Conservation (phyloP, 805 yeast genomes). For the Cyberlindnera euphorbiiphila region DNA sequence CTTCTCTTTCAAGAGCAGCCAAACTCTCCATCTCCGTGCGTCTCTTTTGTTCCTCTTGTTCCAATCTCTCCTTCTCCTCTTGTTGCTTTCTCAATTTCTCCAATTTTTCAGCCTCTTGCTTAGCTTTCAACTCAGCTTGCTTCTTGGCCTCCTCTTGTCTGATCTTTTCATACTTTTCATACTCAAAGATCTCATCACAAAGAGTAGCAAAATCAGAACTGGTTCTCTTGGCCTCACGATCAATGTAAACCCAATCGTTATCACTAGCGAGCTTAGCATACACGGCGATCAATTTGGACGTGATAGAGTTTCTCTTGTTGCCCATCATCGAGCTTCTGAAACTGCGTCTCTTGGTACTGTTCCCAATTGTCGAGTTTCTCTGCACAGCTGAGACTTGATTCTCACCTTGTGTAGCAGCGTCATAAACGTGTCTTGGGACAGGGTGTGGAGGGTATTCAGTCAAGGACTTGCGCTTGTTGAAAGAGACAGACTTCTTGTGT, state of each 20-base stretch:
- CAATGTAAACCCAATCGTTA: constrained; percentile 64
- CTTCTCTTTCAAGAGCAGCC: constrained; percentile 21
- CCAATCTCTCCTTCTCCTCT: constrained; percentile 14
- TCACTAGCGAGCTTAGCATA: constrained; percentile 65
- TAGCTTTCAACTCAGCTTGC: constrained; percentile 44
- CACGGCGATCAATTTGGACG: constrained; percentile 64
- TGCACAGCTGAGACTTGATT: no score
- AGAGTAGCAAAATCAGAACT: constrained; percentile 74
- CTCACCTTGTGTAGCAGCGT: constrained; percentile 14
- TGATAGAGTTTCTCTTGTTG: constrained; percentile 64
- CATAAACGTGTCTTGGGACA: constrained; percentile 23
- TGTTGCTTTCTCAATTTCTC: constrained; percentile 25
- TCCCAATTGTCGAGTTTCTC: constrained; percentile 7
- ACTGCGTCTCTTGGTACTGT: constrained; percentile 23
- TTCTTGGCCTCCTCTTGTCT: constrained; percentile 37
- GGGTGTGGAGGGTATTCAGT: constrained; percentile 24
- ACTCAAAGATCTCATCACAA: constrained; percentile 73
- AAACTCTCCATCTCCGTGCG: constrained; percentile 25
- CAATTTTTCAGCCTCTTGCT: constrained; percentile 23
- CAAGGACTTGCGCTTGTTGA: constrained; percentile 29
- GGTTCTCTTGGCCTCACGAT: constrained; percentile 70
- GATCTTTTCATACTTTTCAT: constrained; percentile 59
- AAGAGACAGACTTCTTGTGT: constrained; percentile 46
- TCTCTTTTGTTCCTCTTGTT: constrained; percentile 19
- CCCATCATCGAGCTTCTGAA: constrained; percentile 37